phyloP scores from a whole-genome alignment of 169 alveolate genomes.

The Babesia ovis region DNA sequence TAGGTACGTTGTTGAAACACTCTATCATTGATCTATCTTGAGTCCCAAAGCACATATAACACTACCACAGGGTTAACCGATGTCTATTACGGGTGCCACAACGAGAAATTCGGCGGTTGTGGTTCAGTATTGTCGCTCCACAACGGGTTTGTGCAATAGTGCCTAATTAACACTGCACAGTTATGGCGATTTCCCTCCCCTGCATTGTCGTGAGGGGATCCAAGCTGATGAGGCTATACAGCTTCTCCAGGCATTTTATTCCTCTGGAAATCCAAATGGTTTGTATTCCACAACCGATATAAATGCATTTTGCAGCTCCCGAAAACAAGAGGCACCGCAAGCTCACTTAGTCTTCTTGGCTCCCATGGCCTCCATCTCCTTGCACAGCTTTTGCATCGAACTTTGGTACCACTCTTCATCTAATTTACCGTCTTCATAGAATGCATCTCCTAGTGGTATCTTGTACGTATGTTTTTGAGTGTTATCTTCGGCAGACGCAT shows the following conservation, averaged over 20 bases:
- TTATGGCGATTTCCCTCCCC: constrained; percentile 47
- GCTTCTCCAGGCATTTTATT: constrained; percentile 58
- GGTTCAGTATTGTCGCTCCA: constrained; percentile 76
- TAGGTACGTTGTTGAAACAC: constrained; percentile 15
- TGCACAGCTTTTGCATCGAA: constrained; percentile 32
- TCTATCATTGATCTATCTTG: too few species aligned
- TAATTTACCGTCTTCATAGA: constrained; percentile 49
- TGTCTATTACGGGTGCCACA: constrained; percentile 78
- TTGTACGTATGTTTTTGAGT: background rate
- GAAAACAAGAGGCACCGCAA: constrained; percentile 44
- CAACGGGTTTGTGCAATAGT: constrained; percentile 26
- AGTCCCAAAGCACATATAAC: too few species aligned
- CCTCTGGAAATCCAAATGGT: constrained; percentile 63
- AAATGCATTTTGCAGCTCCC: constrained; percentile 11
- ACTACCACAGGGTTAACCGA: constrained; percentile 53
- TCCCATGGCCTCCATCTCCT: constrained; percentile 9
- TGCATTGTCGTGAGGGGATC: constrained; percentile 30
- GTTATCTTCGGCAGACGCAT: background rate
- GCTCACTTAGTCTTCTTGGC: constrained; percentile 22
- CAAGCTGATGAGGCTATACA: constrained; percentile 53
- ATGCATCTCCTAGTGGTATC: constrained; percentile 54
- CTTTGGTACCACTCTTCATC: constrained; percentile 41
- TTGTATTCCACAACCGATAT: background rate
- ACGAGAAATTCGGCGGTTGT: constrained; percentile 82
- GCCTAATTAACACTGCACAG: constrained; percentile 15